Evolutionary conservation across 2,329 filamentous ascomycete genomes (phyloP).

Genomic region (Hyphodiscus sp.): DNA sequence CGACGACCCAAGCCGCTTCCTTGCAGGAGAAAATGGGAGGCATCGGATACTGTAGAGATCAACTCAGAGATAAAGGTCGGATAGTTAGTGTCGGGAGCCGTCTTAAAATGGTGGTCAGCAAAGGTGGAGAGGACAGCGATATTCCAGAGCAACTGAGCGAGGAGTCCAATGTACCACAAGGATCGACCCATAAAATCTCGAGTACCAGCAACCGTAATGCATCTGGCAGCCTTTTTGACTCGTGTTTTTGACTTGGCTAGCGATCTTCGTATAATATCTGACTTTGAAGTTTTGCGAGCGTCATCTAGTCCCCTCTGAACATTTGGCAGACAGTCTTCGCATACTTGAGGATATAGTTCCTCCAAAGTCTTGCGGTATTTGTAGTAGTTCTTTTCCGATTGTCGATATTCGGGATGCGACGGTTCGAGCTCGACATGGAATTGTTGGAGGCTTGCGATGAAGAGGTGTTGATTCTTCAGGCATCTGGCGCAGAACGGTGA

Average conservation of each 20-base stretch:
- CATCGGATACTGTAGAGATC: not conserved
- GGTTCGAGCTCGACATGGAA: constrained; percentile 66
- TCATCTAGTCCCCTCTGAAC: constrained; percentile 64
- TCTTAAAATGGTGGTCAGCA: constrained; percentile 1
- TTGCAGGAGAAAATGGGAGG: not conserved
- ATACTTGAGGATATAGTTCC: constrained; percentile 82
- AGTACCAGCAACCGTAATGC: constrained; percentile 5
- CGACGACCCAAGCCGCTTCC: constrained; percentile 29
- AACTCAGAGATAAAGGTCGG: not conserved
- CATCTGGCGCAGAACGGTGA: constrained; percentile 67
- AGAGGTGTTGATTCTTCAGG: constrained; percentile 80
- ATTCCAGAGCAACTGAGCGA: constrained; percentile 25
- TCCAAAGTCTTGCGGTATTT: constrained; percentile 69
- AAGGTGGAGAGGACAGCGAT: constrained; percentile 8
- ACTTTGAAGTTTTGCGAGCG: constrained; percentile 65
- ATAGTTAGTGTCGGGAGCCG: not conserved
- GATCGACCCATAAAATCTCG: constrained; percentile 13
- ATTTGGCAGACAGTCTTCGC: constrained; percentile 68
- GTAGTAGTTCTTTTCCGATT: constrained; percentile 63
- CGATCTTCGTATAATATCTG: constrained; percentile 34
- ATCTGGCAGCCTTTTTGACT: constrained; percentile 22
- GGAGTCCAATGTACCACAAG: constrained; percentile 23
- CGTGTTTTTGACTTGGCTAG: constrained; percentile 57
- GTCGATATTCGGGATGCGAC: constrained; percentile 57
- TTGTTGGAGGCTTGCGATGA: constrained; percentile 68